A percentile compares a stretch with the other conserved stretches of the same genome.
Evolutionary conservation across 2,329 filamentous ascomycete species (phyloP).

Genomic region (Cercospora sojina): DNA sequence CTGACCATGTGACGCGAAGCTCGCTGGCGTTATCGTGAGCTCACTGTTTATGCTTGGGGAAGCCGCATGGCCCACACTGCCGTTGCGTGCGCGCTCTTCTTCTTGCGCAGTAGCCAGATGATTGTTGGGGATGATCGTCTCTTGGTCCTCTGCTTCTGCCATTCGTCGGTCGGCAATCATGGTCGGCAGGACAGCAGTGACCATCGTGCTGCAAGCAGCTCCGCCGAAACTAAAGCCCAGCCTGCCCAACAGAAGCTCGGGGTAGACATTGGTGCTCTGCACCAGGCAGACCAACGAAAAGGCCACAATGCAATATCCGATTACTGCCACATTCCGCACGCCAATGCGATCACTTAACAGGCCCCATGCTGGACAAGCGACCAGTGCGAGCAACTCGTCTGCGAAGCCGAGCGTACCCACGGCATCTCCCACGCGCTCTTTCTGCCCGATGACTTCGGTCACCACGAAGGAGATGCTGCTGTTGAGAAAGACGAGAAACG

Average conservation of each 20-base stretch:
- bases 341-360: conserved; percentile 74
- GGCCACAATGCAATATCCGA: conserved; percentile 81
- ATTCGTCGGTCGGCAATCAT: conserved; percentile 49
- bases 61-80: conserved; percentile 55
- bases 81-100: conserved; percentile 34
- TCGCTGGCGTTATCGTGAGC: conserved; percentile 67
- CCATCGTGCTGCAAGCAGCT: conserved; percentile 88
- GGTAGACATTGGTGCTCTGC: conserved; percentile 82
- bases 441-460: conserved; percentile 75
- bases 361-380: conserved; percentile 79
- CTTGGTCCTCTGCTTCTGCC: conserved; percentile 21
- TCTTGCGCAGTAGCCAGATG: conserved; percentile 29
- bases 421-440: conserved; percentile 71
- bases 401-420: conserved; percentile 83
- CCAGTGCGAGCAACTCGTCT: conserved; percentile 76
- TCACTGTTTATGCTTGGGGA: conserved; percentile 71
- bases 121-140: conserved; percentile 23
- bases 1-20: conserved; percentile 43
- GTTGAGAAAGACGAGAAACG: conserved; percentile 87
- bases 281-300: conserved; percentile 76
- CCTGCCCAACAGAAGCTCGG: conserved; percentile 78
- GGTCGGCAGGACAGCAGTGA: conserved; percentile 85
- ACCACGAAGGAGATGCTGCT: conserved; percentile 81
- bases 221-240: conserved; percentile 87
- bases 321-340: conserved; percentile 62